Evolutionary conservation across 1,139 yeast species (phyloP), one percentile per base, ranked within the genome.

Genomic region (Casaregolazyma lundiana): DNA sequence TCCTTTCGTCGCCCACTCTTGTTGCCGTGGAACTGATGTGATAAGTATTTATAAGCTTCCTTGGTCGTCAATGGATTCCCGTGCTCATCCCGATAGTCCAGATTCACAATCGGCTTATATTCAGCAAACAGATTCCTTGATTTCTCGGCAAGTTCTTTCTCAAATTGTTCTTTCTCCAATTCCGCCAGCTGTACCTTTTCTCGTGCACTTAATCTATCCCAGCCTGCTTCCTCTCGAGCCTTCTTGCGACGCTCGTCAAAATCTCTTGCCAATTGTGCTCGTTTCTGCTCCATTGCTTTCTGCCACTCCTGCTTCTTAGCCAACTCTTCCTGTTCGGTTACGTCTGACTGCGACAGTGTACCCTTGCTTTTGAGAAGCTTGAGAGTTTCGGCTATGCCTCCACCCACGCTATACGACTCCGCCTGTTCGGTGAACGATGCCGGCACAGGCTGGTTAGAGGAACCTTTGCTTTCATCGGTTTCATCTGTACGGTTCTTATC

Each of bases 21-120:
- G 40, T 73, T 74, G 1, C 96, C 97, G 63, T 92, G 97, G 67
- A 88, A 90, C 55, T 83, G 82, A 55, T 86, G 95, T 0, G 96
- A 87, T 47, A 89, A 63, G 51, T 80, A 79, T 66, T 88, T 90
- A 69, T 81, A 90, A 0, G 97, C 97, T 52, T 84, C 86, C 62
- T 85, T 88, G 2, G 81, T 73, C 39, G 73, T 70, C 44, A 92
- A 65, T 18, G 72, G 72, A 42, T 79, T 72, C 1, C 97, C 97
- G 4, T 70, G 62, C 36, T 81, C 86, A 63, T 90, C 96, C 41
- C 72, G 74, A 63, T 89, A 87, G 34, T 72, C 74, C 6, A 90
- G 61, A 18, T 74, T 70, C 17, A 90, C 77, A 4, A 75, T 70
- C 0, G 96, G 96, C 47, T 78, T 76, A 64, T 85, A 84, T 44